A percentile compares a stretch with the other conserved stretches of the same genome.
Evolutionary conservation across 1,284 basidiomycete species (phyloP).

Genomic region (Termitomyces sp.): DNA sequence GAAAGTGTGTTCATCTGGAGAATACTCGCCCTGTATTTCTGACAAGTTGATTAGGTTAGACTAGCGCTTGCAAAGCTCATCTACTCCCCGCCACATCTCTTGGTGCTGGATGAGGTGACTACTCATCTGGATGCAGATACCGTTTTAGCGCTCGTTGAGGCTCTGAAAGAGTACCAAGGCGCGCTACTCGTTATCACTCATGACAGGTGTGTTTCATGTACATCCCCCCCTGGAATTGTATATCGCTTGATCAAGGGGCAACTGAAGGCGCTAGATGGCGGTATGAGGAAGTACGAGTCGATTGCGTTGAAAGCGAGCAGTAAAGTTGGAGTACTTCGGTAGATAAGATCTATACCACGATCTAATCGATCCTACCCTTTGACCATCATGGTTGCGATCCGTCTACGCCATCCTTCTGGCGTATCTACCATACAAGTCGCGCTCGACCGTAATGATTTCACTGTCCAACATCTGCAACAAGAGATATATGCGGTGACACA

Average conservation of each 20-base stretch:
- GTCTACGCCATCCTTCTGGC: conserved; percentile 78
- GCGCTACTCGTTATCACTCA: conserved; percentile 66
- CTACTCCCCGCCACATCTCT: conserved; percentile 47
- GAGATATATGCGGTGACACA: conserved; percentile 62
- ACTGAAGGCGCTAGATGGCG: conserved; percentile 30
- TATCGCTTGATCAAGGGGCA: conserved; percentile 33
- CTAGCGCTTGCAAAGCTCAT: conserved; percentile 44
- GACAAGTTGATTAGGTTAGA: conserved; percentile 25
- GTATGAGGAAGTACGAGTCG: conserved; percentile 21
- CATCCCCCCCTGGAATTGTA: conserved; percentile 27
- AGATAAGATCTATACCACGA: conserved; percentile 9
- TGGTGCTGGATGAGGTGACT: conserved; percentile 64
- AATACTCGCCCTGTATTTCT: not conserved
- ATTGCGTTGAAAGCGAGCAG: conserved; percentile 20
- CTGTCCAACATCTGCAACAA: conserved; percentile 70
- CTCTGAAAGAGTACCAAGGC: conserved; percentile 52
- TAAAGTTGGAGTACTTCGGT: conserved; percentile 13
- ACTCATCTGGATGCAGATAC: conserved; percentile 69
- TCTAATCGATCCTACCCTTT: conserved; percentile 3
- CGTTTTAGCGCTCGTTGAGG: conserved; percentile 53
- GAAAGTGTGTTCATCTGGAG: conserved; percentile 32
- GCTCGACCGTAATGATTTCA: conserved; percentile 51
- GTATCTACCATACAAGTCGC: conserved; percentile 69
- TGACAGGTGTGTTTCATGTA: conserved; percentile 41
- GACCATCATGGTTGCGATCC: conserved; percentile 54